Evolutionary conservation across 2,329 filamentous ascomycete genomes (phyloP), one percentile per base, ranked within the genome.

Genomic region (Lachnellula hyalina): DNA sequence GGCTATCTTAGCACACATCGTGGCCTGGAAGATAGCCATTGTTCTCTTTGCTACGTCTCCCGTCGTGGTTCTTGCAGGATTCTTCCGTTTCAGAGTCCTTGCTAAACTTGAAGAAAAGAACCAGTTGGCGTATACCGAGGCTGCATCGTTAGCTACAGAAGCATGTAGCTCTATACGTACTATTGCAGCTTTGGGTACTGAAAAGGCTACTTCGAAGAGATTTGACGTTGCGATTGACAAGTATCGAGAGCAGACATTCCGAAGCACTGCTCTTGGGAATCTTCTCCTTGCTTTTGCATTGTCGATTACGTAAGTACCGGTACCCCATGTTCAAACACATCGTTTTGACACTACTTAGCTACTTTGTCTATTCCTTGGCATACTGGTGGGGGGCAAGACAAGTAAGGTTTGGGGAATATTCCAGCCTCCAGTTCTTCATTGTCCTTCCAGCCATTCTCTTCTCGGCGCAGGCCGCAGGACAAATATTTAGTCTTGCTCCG

Each of bases 341-440:
- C 3, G 34, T 36, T 28, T 59, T 32, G 60, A 40, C 79, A 82
- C 64, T 79, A 76, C 73, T 77, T 11, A 80, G 83, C 19, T 87
- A 86, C 64, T 76, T 88, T 49, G 81, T 90, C 25, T 89, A 90
- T 64, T 85, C 86, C 0, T 79, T 92, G 52, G 85, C 86, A 0
- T 91, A 90, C 70, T 92, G 87, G 86, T 92, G 87, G 86, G 87
- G 87, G 3, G 79, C 86, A 0, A 85, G 82, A 62, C 82, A 84
- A 59, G 88, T 91, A 56, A 79, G 84, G 50, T 75, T 78, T 42
- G 86, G 87, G 4, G 73, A 81, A 53, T 86, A 86, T 61, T 76
- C 73, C 2, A 80, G 80, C 44, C 81, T 84, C 34, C 79, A 87
- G n/a, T 91, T 90, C 72, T 84, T 91, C 68, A 86, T 89, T 63